Conservation (phyloP, 2,329 filamentous ascomycete species). For the Whalleya microplaca region DNA sequence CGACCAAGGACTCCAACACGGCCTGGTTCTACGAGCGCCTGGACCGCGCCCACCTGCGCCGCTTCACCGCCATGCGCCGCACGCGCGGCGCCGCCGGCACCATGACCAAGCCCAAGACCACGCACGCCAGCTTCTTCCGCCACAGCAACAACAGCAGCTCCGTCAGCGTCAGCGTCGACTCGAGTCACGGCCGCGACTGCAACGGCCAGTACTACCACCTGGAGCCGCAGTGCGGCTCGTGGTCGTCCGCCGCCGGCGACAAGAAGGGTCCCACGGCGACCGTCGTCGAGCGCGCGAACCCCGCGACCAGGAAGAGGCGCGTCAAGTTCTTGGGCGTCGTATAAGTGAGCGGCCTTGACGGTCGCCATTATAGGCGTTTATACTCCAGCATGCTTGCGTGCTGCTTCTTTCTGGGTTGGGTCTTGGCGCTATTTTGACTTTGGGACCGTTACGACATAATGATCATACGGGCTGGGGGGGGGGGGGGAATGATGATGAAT, state of each 20-base stretch:
- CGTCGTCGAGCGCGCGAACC: background rate
- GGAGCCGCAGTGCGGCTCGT: constrained; percentile 12
- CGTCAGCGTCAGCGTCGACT: background rate
- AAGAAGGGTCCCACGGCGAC: too few species aligned
- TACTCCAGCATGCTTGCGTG: too few species aligned
- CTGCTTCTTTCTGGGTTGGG: too few species aligned
- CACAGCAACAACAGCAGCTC: background rate
- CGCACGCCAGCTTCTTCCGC: constrained; percentile 2
- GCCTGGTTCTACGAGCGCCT: constrained; percentile 30
- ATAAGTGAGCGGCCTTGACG: too few species aligned
- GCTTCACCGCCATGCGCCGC: constrained; percentile 5
- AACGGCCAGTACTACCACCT: constrained; percentile 17
- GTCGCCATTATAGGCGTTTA: too few species aligned
- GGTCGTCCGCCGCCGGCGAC: too few species aligned
- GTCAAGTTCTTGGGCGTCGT: background rate
- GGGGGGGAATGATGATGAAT: too few species aligned
- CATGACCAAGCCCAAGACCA: constrained; percentile 26
- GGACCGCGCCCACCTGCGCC: constrained; percentile 19
- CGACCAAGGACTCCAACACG: constrained; percentile 11
- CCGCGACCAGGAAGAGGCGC: background rate
- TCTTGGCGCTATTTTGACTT: too few species aligned
- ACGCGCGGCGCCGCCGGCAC: constrained; percentile 5
- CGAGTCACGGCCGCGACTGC: constrained; percentile 8
- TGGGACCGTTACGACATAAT: too few species aligned
- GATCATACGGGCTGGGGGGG: too few species aligned